phyloP scores from a whole-genome alignment of 2,329 filamentous ascomycete genomes.

The Passalora sequoiae region DNA sequence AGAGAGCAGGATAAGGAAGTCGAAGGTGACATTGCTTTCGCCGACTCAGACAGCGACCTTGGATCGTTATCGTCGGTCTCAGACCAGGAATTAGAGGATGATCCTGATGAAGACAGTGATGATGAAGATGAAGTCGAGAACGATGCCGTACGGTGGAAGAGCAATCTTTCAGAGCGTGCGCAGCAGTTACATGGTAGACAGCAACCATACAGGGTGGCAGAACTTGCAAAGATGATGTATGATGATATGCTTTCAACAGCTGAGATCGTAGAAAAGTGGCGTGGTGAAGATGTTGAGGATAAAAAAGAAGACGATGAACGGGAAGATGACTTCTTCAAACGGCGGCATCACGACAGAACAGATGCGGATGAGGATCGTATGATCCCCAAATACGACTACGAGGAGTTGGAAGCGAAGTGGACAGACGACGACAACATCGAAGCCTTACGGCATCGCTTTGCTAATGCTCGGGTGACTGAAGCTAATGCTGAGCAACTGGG shows the following conservation, averaged over 20 bases:
- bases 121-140: conserved; percentile 64
- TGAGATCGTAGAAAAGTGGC: conserved; percentile 76
- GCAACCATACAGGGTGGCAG: conserved; percentile 69
- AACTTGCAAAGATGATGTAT: conserved; percentile 85
- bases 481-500: conserved; percentile 48
- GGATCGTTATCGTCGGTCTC: conserved; percentile 71
- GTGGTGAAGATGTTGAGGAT: conserved; percentile 56
- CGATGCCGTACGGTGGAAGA: conserved; percentile 76
- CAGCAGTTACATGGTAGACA: conserved; percentile 64
- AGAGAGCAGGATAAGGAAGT: conserved; percentile 44
- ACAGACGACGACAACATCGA: conserved; percentile 72
- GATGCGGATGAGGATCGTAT: conserved; percentile 64
- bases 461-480: conserved; percentile 58
- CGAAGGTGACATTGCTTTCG: conserved; percentile 77
- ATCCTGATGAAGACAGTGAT: conserved; percentile 44
- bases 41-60: conserved; percentile 93
- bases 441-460: conserved; percentile 67
- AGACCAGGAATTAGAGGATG: conserved; percentile 51
- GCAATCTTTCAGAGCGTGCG: conserved; percentile 73
- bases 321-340: conserved; percentile 60
- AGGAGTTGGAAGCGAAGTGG: conserved; percentile 80
- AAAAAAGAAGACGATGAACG: conserved; percentile 56
- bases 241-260: conserved; percentile 69
- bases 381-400: conserved; percentile 74
- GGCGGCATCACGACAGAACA: conserved; percentile 48